Evolutionary conservation across 345 rosid genomes (phyloP), one percentile per base, ranked within the genome.

Genomic region (Citrus hindsii): DNA sequence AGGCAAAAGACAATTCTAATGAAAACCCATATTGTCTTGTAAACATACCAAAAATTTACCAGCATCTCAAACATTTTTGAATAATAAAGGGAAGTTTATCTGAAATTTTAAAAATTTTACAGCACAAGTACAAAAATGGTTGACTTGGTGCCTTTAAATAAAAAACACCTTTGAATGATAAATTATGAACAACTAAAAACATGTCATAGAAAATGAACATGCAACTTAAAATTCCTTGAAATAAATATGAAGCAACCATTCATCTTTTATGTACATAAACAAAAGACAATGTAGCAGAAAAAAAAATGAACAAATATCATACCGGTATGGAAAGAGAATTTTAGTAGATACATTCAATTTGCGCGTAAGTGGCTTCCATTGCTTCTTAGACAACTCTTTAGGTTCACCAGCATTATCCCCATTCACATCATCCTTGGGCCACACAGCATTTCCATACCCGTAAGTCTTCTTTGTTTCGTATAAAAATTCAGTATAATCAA

Each of bases 251-350:
- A 33, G 40, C 40, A 65, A 65, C 22, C 32, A n/a, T 19, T 66
- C 9, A 0, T 67, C 56, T 35, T 24, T 4, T 8, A 53, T 4
- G 21, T 30, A 25, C 24, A 76, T 42, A 30, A 28, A 4, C 4
- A 76, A 19, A 62, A 65, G 10, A 30, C 38, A 75, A 14, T 58
- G 55, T 13, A 6, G 33, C 21, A 25, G 37, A 64, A 28, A 75
- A 46, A 65, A 35, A 35, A 7, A 38, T 0, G 32, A 53, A 38
- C 7, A 12, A 59, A 14, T 22, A 10, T 58, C 72, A 82, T 80
- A 89, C 94, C 94, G 65, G 58, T 90, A 90, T 4, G 89, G 89
- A 80, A 79, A 85, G 25, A 90, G 83, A 69, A 89, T 33, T 30
- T 75, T 87, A 78, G 88, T 68, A 62, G 91, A 80, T 75, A 87